Conservation (phyloP, 2,329 filamentous ascomycete species). For the Aspergillus aculeatinus region DNA sequence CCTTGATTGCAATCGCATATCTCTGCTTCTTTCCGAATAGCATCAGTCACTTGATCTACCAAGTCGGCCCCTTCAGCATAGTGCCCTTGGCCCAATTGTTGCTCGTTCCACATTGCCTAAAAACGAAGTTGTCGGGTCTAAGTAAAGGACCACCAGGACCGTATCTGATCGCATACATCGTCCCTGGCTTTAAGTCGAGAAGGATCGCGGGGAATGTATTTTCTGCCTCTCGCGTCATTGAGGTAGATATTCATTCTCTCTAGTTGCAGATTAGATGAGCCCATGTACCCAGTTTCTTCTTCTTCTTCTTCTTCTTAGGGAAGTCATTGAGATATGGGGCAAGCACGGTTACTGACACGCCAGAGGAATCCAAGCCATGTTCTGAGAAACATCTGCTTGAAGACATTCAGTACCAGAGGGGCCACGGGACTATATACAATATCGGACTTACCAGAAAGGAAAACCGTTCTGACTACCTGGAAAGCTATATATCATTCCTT, state of each 20-base stretch:
- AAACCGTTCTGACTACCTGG: conserved; percentile 99
- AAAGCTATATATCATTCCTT: not conserved
- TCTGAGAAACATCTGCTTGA: conserved; percentile 52
- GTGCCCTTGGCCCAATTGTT: conserved; percentile 99
- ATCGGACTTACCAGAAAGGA: conserved; percentile 81
- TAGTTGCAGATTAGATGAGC: conserved; percentile 96
- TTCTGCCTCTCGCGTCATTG: conserved; percentile 93
- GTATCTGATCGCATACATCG: conserved; percentile 98
- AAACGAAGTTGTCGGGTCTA: conserved; percentile 99
- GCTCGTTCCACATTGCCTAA: conserved; percentile 98
- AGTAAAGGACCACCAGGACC: conserved; percentile 98
- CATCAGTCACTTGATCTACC: conserved; percentile 95
- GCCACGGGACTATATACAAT: not conserved
- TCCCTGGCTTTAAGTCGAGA: conserved; percentile 98
- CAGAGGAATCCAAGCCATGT: conserved; percentile 57
- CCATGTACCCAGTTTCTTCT: conserved; percentile 72
- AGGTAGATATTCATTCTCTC: conserved; percentile 99
- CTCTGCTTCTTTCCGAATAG: conserved; percentile 97
- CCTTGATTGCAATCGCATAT: conserved; percentile 99
- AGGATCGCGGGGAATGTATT: conserved; percentile 99
- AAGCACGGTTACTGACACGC: conserved; percentile 67
- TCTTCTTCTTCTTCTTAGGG: conserved; percentile 21
- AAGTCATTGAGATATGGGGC: conserved; percentile 1
- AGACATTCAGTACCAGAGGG: not conserved
- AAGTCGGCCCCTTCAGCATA: conserved; percentile 99